Conservation (phyloP, 2,329 filamentous ascomycete species). For the Ophiostoma sp. region DNA sequence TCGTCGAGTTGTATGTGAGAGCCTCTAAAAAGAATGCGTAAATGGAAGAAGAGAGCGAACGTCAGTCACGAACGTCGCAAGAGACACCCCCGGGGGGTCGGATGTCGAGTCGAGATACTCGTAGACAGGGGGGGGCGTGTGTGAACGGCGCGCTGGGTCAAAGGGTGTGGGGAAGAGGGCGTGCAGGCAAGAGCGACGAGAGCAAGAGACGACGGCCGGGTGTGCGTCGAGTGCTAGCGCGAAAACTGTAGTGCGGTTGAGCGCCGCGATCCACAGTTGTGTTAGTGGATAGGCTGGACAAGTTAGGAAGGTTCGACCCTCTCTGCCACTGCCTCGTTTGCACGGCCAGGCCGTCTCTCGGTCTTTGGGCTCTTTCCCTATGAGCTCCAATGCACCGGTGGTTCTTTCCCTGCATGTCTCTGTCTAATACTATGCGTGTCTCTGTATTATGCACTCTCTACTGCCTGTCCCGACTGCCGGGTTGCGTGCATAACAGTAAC, state of each 20-base stretch:
- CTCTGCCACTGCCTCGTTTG: background rate
- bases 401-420: background rate
- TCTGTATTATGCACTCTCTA: background rate
- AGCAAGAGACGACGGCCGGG: background rate
- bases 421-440: background rate
- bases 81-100: background rate
- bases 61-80: conserved; percentile 9
- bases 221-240: background rate
- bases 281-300: conserved; percentile 10
- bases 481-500: background rate
- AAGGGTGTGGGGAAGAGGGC: background rate
- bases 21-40: conserved; percentile 21
- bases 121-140: conserved; percentile 12
- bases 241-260: background rate
- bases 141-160: background rate
- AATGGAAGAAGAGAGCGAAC: background rate
- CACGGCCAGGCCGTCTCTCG: background rate
- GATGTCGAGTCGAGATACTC: background rate
- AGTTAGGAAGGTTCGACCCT: conserved; percentile 13
- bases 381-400: background rate
- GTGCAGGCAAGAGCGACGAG: background rate
- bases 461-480: background rate
- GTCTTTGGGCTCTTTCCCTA: background rate
- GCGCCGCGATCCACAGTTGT: background rate
- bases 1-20: conserved; percentile 5